Base-by-base conservation (phyloP, 2,329 filamentous ascomycete species). In the Dryadomyces quercivorus region DNA sequence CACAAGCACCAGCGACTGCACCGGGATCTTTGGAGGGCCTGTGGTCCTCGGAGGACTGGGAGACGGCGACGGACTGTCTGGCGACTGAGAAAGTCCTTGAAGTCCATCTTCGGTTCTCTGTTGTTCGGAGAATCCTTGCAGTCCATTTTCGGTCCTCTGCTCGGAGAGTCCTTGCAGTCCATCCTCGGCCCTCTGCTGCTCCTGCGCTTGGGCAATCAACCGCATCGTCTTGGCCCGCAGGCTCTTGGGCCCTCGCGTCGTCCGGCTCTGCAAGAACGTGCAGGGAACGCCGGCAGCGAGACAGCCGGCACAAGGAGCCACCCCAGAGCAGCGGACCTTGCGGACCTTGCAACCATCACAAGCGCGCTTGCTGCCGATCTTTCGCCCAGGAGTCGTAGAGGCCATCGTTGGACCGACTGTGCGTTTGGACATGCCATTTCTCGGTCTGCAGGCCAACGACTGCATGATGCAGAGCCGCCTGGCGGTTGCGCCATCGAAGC, bases 341-440 rank as follows among this genome's bases (percentile, higher is more conserved):
- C 75, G 70, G 45, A 78, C 69, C 64, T 75, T 76, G 65, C 75
- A 78, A 20, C 70, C 73, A 57, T 77, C 75, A 61, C 75, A 77
- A 12, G 74, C 73, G 34, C 72, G 61, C 56, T 52, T 52, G 50
- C 69, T 71, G 46, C 63, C 66, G 34, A 68, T 66, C 58, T 66
- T 68, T 53, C 64, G 60, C 46, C 60, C 31, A 4, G 22, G 16
- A 34, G 34, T 22, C 18, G 48, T 50, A 5, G 34, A 22, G 18
- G 34, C 5, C 50, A 51, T 51, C 10, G 50, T 13, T 12, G 13
- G n/a, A n/a, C n/a, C n/a, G n/a, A n/a, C n/a, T n/a, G n/a, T n/a
- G n/a, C n/a, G 49, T n/a, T 22, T 26, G 16, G 22, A 9, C 31
- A 16, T 8, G 45, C 45, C 20, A 12, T 26, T 18, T 31, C n/a